phyloP scores from a whole-genome alignment of 495 filamentous ascomycete species.

The Penicillium desertorum region DNA sequence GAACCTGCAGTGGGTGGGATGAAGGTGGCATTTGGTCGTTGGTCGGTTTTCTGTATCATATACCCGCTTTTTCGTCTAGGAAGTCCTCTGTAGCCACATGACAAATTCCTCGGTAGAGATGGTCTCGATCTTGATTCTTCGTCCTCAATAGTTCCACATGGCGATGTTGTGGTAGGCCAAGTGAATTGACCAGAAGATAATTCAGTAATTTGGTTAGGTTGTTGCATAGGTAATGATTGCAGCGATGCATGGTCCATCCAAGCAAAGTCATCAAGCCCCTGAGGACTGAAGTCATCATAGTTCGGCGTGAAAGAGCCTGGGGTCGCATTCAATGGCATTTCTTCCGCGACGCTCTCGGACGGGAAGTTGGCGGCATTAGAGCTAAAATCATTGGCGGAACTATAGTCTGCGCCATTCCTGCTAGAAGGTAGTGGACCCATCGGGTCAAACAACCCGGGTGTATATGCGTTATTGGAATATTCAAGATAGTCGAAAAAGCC shows the following conservation, averaged over 20 bases:
- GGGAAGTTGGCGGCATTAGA: neutral
- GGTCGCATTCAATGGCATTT: no score
- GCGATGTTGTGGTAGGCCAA: neutral
- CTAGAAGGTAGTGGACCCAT: neutral
- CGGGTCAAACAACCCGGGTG: neutral
- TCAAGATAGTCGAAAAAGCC: neutral
- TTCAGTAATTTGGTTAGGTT: neutral
- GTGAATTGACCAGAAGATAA: neutral
- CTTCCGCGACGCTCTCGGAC: no score
- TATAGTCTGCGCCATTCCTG: neutral
- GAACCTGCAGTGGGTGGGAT: neutral
- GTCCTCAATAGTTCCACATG: neutral
- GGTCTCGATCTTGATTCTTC: neutral
- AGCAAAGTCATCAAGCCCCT: neutral
- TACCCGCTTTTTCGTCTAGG: constrained; percentile 18
- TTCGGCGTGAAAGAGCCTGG: neutral
- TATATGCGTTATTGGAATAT: neutral
- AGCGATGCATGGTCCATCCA: neutral
- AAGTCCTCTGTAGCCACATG: constrained; percentile 1
- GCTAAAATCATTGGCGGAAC: neutral
- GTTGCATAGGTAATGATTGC: neutral
- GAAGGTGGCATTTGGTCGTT: constrained; percentile 5
- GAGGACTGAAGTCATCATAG: no score
- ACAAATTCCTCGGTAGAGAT: neutral
- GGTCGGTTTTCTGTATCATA: constrained; percentile 6